Percentiles rank a stretch among this genome's conserved stretches.
Conservation (phyloP, 176 grass and related monocot species). For the Thalia dealbata region DNA sequence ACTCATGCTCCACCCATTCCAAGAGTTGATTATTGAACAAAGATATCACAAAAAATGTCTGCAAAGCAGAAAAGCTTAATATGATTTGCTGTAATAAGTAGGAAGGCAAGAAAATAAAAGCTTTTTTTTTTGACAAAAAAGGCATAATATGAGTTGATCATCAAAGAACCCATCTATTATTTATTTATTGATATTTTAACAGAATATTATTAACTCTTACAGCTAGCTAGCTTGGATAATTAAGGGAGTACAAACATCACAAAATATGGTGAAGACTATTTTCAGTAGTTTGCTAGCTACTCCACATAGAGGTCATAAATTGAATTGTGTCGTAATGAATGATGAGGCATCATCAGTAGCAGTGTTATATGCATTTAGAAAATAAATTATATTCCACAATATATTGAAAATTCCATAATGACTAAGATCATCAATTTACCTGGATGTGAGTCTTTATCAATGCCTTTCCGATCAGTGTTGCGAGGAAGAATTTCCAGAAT, state of each 20-base stretch:
- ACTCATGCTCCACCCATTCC: slow-evolving; percentile 68
- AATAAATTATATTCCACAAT: not conserved
- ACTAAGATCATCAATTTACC: slow-evolving; percentile 20
- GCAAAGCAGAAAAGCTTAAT: not conserved
- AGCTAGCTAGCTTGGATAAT: too few species aligned
- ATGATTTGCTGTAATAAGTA: not conserved
- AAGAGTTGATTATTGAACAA: slow-evolving; percentile 90
- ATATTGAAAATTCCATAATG: not conserved
- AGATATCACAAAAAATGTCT: slow-evolving; percentile 72
- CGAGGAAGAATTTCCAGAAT: slow-evolving; percentile 97
- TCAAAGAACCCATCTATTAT: too few species aligned
- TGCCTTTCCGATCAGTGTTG: slow-evolving; percentile 92
- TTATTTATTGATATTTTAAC: too few species aligned
- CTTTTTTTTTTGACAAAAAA: too few species aligned
- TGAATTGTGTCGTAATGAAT: too few species aligned
- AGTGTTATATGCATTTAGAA: not conserved
- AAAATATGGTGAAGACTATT: too few species aligned
- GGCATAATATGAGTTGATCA: too few species aligned
- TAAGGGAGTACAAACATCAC: too few species aligned
- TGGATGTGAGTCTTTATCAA: slow-evolving; percentile 85
- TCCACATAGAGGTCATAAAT: too few species aligned
- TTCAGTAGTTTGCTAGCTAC: too few species aligned
- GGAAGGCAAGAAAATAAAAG: not conserved
- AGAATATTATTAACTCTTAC: too few species aligned
- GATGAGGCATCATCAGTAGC: too few species aligned